Conservation (phyloP, 2,329 filamentous ascomycete species). For the Arthrinium phaeospermum region DNA sequence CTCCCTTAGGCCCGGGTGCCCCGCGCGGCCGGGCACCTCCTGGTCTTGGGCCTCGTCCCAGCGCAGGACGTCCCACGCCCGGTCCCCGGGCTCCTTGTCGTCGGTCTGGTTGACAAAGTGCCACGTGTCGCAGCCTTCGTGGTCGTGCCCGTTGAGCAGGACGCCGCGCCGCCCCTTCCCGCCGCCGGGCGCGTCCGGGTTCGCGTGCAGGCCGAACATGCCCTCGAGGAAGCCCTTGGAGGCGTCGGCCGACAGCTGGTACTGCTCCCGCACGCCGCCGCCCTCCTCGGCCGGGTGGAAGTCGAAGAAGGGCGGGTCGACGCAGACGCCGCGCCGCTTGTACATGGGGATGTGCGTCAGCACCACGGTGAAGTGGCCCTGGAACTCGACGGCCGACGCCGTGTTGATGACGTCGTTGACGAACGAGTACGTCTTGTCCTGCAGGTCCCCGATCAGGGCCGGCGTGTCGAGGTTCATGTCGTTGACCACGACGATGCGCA, state of each 20-base stretch:
- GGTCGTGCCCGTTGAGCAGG: conserved; percentile 92
- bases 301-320: conserved; percentile 82
- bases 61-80: conserved; percentile 55
- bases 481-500: conserved; percentile 87
- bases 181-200: conserved; percentile 59
- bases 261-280: conserved; percentile 86
- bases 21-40: conserved; percentile 47
- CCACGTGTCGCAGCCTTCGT: conserved; percentile 89
- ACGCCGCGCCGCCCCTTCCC: conserved; percentile 76
- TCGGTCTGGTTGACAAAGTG: conserved; percentile 76
- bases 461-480: conserved; percentile 93
- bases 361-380: conserved; percentile 77
- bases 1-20: conserved; percentile 74
- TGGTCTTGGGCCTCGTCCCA: conserved; percentile 52
- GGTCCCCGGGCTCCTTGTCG: conserved; percentile 44
- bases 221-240: conserved; percentile 81
- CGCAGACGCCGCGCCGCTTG: conserved; percentile 82
- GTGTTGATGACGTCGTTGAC: conserved; percentile 71
- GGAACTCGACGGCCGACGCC: conserved; percentile 63
- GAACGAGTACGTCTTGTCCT: conserved; percentile 79
- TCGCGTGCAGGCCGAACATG: conserved; percentile 77
- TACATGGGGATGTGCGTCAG: conserved; percentile 92
- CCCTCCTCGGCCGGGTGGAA: conserved; percentile 72
- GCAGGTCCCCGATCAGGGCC: conserved; percentile 68
- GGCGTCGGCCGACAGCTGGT: conserved; percentile 78